phyloP scores from a whole-genome alignment of 1,139 yeast species.

The Wickerhamiella pararugosa region DNA sequence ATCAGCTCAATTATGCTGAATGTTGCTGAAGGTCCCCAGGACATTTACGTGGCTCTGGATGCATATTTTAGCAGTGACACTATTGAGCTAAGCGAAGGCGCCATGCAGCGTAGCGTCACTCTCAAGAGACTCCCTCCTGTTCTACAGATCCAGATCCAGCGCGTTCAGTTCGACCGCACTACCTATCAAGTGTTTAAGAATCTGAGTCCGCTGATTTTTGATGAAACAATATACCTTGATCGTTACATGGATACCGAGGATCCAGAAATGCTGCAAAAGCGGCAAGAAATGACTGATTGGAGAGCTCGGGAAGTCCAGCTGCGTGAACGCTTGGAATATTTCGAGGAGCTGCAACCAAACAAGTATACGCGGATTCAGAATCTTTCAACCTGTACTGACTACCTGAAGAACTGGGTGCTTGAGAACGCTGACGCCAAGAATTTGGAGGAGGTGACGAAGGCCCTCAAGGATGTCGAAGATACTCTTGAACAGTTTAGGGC shows the following conservation, averaged over 20 bases:
- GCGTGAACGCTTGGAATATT: slow-evolving; percentile 29
- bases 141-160: slow-evolving; percentile 80
- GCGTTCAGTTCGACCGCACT: slow-evolving; percentile 78
- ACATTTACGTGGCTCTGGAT: slow-evolving; percentile 82
- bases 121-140: slow-evolving; percentile 62
- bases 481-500: slow-evolving; percentile 6
- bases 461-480: neutral
- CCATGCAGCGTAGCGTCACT: slow-evolving; percentile 50
- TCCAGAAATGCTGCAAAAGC: slow-evolving; percentile 25
- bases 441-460: neutral
- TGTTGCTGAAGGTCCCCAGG: slow-evolving; percentile 75
- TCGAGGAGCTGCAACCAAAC: slow-evolving; percentile 28
- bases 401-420: neutral
- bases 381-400: slow-evolving; percentile 20
- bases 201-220: slow-evolving; percentile 65
- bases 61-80: slow-evolving; percentile 66
- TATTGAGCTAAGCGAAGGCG: slow-evolving; percentile 55
- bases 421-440: neutral
- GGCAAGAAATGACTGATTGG: slow-evolving; percentile 20
- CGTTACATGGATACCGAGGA: slow-evolving; percentile 69
- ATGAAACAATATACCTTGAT: slow-evolving; percentile 67
- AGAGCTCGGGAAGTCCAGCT: neutral
- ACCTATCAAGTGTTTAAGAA: slow-evolving; percentile 66
- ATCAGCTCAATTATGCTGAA: slow-evolving; percentile 72
- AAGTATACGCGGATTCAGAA: slow-evolving; percentile 18